Conservation (phyloP, 2,329 filamentous ascomycete species). For the Trichoderma sp. region DNA sequence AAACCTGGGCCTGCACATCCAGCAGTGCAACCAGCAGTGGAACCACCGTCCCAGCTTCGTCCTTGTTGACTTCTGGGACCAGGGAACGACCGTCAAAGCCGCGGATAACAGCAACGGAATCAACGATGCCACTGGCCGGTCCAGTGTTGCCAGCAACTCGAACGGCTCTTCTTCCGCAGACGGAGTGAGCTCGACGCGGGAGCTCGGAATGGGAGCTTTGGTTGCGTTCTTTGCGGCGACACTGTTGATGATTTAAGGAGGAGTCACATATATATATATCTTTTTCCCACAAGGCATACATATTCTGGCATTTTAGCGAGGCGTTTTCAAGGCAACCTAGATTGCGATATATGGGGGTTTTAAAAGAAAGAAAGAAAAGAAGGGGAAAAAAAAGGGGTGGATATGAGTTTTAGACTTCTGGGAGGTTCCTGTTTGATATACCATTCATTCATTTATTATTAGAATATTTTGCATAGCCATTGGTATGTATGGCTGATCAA, state of each 20-base stretch:
- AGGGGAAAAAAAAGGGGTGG: not conserved
- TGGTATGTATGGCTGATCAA: constrained; percentile 8
- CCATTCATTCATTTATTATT: not conserved
- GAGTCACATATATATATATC: too few relatives aligned
- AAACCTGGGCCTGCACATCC: constrained; percentile 57
- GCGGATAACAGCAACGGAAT: constrained; percentile 70
- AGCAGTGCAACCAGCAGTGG: constrained; percentile 61
- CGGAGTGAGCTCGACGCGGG: constrained; percentile 28
- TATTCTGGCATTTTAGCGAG: constrained; percentile 25
- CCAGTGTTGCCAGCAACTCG: constrained; percentile 31
- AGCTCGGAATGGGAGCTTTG: constrained; percentile 45
- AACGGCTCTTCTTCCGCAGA: constrained; percentile 19
- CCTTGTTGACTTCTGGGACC: constrained; percentile 79
- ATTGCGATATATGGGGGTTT: not conserved
- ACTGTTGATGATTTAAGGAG: constrained; percentile 42
- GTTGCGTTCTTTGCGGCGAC: constrained; percentile 50
- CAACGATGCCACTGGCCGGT: constrained; percentile 44
- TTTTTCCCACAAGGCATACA: not conserved
- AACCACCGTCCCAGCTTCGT: constrained; percentile 70
- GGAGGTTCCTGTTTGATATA: not conserved
- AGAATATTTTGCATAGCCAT: constrained; percentile 1
- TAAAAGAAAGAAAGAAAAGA: not conserved
- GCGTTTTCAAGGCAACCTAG: constrained; percentile 18
- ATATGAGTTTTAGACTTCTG: not conserved
- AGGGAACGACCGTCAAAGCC: constrained; percentile 69